Evolutionary conservation across 192 early-diverging fungal species (phyloP), one percentile per base, ranked within the genome.

Genomic region (Physocladia obscura): DNA sequence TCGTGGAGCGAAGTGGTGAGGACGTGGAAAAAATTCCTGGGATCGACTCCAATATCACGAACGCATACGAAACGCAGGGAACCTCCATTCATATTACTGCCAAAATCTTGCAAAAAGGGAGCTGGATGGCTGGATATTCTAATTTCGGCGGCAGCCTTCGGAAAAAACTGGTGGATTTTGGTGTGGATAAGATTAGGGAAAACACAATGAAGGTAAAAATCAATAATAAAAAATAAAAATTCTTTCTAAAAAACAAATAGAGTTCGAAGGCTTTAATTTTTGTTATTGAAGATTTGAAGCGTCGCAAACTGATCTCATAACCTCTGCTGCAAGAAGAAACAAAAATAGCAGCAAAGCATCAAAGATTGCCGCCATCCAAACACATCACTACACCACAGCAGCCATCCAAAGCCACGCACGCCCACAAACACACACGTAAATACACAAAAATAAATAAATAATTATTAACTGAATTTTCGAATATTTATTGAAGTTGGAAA

Each of bases 111-210:
- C 40, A 44, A 44, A 44, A n/a, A 44, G n/a, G 40, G 40, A 8
- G n/a, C 40, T 44, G 40, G 40, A 44, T n/a, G 40, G n/a, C 40
- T 44, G 40, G 40, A n/a, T 44, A 44, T n/a, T 13, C 11, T n/a
- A 47, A n/a, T 11, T n/a, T 11, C 44, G 11, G 44, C 44, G 11
- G 44, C 44, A 8, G 52, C 11, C 11, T 22, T 8, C 52, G 40
- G 40, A 8, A 44, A n/a, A 44, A 44, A 44, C 11, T 36, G 13
- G 8, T 5, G 58, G 58, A 60, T 35, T 96, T 96, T 84, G 94
- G 97, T 8, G 79, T 93, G 62, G 85, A 79, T 32, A 88, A 88
- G 69, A 94, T 97, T 74, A 83, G 92, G 52, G 90, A 94, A 49
- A 94, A 90, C 74, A 82, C 90, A 19, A 64, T 76, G 24, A 89